Base-by-base conservation (phyloP, 2,329 filamentous ascomycete genomes). In the Microdochium nivale region DNA sequence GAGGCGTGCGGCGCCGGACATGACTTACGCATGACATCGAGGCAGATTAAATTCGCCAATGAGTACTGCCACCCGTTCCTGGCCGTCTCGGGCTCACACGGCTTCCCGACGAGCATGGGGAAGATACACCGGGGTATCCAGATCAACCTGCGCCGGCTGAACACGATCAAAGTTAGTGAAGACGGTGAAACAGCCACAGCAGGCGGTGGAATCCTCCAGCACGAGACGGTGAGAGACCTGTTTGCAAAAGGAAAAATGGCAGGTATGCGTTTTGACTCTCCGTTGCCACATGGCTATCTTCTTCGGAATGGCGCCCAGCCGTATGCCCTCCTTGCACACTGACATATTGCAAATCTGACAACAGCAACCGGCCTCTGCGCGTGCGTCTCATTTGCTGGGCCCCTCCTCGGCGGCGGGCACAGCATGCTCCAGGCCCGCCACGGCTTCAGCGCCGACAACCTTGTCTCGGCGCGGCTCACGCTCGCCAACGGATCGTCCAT, bases 331-430 rank as follows among this genome's bases (percentile, higher is more conserved):
- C n/a, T n/a, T n/a, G n/a, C n/a, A n/a, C n/a, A n/a, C n/a, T n/a
- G n/a, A n/a, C n/a, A n/a, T n/a, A n/a, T 50, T 11, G 16, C 43
- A 27, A 40, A 47, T 46, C 9, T 27, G 19, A 24, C 16, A 5
- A 44, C 53, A 62, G 70, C 70, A 3, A 74, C 70, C 4, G 71
- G 70, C 50, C 63, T 59, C 1, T 78, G 75, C 54, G 73, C 76
- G 57, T 78, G 74, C 55, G 70, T 72, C 25, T 69, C 74, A 49
- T 16, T 68, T 40, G 55, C 76, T 1, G 75, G 73, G 0, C 77
- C 76, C 0, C 76, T 67, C 0, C 71, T 84, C 0, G 80, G 81
- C 2, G 81, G 81, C 51, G 79, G 81, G 3, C 74, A 80, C 60
- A 79, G 80, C 30, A 71, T 70, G 65, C 70, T 79, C 4, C 74